phyloP scores from a whole-genome alignment of 345 rosid genomes.

The Murraya paniculata region DNA sequence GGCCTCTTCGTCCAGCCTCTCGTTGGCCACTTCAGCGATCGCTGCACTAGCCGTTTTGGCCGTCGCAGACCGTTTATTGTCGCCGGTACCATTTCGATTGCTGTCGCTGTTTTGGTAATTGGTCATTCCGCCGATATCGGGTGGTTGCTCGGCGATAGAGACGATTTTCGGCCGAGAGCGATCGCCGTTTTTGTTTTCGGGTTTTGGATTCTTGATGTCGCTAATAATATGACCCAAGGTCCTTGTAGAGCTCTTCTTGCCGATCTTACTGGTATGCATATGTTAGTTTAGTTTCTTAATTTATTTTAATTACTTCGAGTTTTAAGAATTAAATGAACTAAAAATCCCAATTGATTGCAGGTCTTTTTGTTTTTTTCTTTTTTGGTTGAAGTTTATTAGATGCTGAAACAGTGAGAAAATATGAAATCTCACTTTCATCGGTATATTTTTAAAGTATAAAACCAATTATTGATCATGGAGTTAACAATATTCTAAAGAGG shows the following conservation, averaged over 20 bases:
- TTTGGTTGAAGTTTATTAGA: not conserved
- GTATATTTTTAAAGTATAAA: not conserved
- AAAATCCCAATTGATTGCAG: slow-evolving; percentile 1
- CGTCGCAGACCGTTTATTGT: slow-evolving; percentile 87
- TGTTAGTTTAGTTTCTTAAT: not conserved
- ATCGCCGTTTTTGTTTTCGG: slow-evolving; percentile 72
- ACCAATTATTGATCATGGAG: not conserved
- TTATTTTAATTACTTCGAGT: not conserved
- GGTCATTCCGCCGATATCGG: slow-evolving; percentile 92
- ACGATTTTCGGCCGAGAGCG: slow-evolving; percentile 62
- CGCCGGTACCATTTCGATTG: slow-evolving; percentile 56
- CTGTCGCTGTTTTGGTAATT: slow-evolving; percentile 59
- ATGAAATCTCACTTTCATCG: not conserved
- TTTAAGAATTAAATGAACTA: slow-evolving; percentile 5
- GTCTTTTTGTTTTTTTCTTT: not conserved
- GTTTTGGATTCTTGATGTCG: slow-evolving; percentile 91
- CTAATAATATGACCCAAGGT: slow-evolving; percentile 93
- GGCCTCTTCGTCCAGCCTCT: slow-evolving; percentile 89
- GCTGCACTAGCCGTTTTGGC: slow-evolving; percentile 81
- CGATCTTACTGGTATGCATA: slow-evolving; percentile 77
- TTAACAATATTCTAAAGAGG: not conserved
- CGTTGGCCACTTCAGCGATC: slow-evolving; percentile 89
- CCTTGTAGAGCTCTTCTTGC: slow-evolving; percentile 96
- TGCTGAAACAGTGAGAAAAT: not conserved
- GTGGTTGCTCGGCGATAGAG: slow-evolving; percentile 75